Evolutionary conservation across 2,329 filamentous ascomycete species (phyloP), one percentile per base, ranked within the genome.

Genomic region (Aspergillus sp.): DNA sequence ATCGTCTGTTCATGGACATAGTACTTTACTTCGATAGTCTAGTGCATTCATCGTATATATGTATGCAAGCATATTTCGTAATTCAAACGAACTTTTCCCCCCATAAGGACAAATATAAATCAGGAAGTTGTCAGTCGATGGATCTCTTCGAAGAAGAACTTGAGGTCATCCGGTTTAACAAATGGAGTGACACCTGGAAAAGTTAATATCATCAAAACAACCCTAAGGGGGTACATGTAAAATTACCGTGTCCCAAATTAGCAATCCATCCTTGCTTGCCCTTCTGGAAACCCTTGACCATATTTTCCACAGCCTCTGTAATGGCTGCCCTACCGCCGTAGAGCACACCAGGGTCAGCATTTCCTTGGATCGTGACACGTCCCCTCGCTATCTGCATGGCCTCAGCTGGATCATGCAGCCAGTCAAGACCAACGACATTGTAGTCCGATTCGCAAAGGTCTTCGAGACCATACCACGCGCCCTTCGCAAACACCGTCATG

Each of bases 401-500:
- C 56, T 93, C 82, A 2, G 83, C 84, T 7, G 93, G 86, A 59
- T 93, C 88, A 59, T 96, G 86, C 42, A 94, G 76, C 93, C 93
- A 98, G 70, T 98, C 93, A 55, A 98, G 75, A 4, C 93, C 88
- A 47, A 98, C 86, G 34, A 96, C 88, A 61, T 97, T 81, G 73
- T 97, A 98, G 36, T 89, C 90, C 10, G 90, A 80, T 60, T 89
- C 75, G 72, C 90, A 96, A 19, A 93, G 79, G 30, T 86, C 82
- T 57, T 96, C 87, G 42, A 98, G 76, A 3, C 89, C 88, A 68
- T 94, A 93, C 87, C 93, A 97, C 7, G 93, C 91, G 7, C 93
- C 93, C 74, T 98, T 98, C 33, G 93, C 89, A 67, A 98, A 98
- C 27, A 97, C 89, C 4, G 90, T 94, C 90, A 97, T 96, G 3